Conservation (phyloP, 2,329 filamentous ascomycete genomes). For the Emergomyces africanus region DNA sequence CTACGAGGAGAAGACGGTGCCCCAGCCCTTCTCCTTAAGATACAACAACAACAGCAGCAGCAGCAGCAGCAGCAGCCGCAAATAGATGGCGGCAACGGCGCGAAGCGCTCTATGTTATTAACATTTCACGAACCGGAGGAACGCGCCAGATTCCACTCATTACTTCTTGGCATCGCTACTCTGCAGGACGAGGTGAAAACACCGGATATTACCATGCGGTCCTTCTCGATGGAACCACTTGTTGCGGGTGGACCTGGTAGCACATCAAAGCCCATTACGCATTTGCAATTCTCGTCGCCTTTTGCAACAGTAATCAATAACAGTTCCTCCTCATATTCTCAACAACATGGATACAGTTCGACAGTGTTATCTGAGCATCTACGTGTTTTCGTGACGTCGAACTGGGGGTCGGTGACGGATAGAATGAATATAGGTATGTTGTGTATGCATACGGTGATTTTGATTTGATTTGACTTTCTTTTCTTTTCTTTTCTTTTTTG, state of each 20-base stretch:
- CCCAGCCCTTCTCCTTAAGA: slow-evolving; percentile 57
- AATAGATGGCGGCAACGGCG: slow-evolving; percentile 35
- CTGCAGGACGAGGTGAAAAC: slow-evolving; percentile 56
- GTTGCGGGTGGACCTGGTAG: slow-evolving; percentile 20
- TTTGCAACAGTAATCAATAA: slow-evolving; percentile 53
- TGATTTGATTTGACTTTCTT: no score
- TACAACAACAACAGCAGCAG: slow-evolving; percentile 54
- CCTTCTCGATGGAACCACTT: slow-evolving; percentile 47
- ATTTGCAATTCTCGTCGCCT: slow-evolving; percentile 26
- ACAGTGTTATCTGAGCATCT: slow-evolving; percentile 67
- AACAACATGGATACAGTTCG: slow-evolving; percentile 45
- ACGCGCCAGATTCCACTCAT: slow-evolving; percentile 55
- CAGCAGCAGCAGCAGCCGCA: slow-evolving; percentile 53
- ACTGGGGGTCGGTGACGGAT: slow-evolving; percentile 68
- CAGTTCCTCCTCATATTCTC: slow-evolving; percentile 43
- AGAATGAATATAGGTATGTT: slow-evolving; percentile 58
- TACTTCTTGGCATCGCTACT: slow-evolving; percentile 60
- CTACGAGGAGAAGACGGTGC: slow-evolving; percentile 57
- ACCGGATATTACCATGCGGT: slow-evolving; percentile 53
- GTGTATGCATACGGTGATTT: neutral
- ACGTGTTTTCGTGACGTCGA: slow-evolving; percentile 61
- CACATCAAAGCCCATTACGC: slow-evolving; percentile 18
- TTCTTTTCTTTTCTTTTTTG: no score
- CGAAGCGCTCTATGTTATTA: slow-evolving; percentile 58
- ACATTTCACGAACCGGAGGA: slow-evolving; percentile 65